Base-by-base conservation (phyloP, 148 eudicot species). In the Fagopyrum tataricum region DNA sequence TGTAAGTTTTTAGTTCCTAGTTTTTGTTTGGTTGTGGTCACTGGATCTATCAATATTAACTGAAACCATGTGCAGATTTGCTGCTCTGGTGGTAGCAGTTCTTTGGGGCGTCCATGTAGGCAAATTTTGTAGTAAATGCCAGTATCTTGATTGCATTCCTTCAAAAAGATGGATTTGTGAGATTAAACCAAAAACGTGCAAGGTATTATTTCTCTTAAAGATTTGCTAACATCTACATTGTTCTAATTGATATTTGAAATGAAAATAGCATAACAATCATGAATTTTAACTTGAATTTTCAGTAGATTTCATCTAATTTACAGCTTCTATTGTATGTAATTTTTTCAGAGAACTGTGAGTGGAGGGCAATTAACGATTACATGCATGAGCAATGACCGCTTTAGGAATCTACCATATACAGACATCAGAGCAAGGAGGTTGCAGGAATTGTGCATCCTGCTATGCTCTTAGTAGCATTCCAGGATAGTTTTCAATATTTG, bases 91-190 rank as follows among this genome's bases (percentile, higher is more conserved):
- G 52, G 49, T 84, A 43, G 86, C 87, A 3, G 76, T 83, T 41
- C 42, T 90, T 42, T 68, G 78, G 43, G 77, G 81, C 61, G 56
- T 85, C 18, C 80, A 92, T 75, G 74, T 80, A 66, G 82, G 86
- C 82, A 83, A 83, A 75, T 76, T 82, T 49, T 92, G 96, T 84
- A 78, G 77, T 44, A 88, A 87, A 89, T 92, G 93, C 79, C 85
- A 40, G 11, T 88, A 84, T 73, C 70, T 90, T 11, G 96, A 92
- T 72, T 92, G 96, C 77, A 77, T 87, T 66, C 97, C 93, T 79
- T 80, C 82, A 41, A 78, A 59, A 68, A 85, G 75, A 75, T 90
- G 97, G 97, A 79, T 80, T 74, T 92, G 97, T 79, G 84, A 82
- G 58, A 79, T 77, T 49, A 82, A 83, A 70, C 71, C 81, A 46